Base-by-base conservation (phyloP, 306 rosid genomes). In the Acacia confusa region DNA sequence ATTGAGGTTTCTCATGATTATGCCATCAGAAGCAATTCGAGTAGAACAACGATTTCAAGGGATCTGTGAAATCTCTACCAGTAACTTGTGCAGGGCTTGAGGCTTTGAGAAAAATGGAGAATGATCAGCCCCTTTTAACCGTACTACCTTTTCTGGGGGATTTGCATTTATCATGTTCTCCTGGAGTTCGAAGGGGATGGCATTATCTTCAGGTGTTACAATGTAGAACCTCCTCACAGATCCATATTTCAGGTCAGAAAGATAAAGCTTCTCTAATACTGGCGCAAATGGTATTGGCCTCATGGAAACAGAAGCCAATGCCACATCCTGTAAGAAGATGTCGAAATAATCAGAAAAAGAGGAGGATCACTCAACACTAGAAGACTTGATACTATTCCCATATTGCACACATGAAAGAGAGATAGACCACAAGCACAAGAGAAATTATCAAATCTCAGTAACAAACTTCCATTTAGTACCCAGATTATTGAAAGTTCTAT, bases 41-140 rank as follows among this genome's bases (percentile, higher is more conserved):
- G 73, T 69, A 78, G 65, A 83, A 13, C 61, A 79, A 48, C 66
- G 58, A 16, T 74, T 64, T 87, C 85, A 89, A 63, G 57, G 53
- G 28, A 88, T 83, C 84, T 70, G 92, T 67, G 99, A 92, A 82
- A 96, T 91, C 86, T 96, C 99, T 75, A 93, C 86, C 81, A 96
- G 76, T 40, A 96, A 85, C 87, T 92, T 96, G 92, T 96, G 97
- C 48, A 96, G 79, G 63, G 98, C 99, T 87, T 96, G 99, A 79
- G 98, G 98, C 86, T 88, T 96, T 48, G 99, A 96, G 91, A 96
- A 96, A 75, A 96, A 96, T 2, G 99, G 99, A 3, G 99, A 93
- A 84, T 96, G 99, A 82, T 96, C 98, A 3, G 98, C 97, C 7
- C 97, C 94, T 81, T 96, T 96, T 61, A 96, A 69, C 53, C 85